Percentiles rank a stretch among this genome's conserved stretches.
phyloP scores from a whole-genome alignment of 2,329 filamentous ascomycete genomes.

The Fusarium subtropicale region DNA sequence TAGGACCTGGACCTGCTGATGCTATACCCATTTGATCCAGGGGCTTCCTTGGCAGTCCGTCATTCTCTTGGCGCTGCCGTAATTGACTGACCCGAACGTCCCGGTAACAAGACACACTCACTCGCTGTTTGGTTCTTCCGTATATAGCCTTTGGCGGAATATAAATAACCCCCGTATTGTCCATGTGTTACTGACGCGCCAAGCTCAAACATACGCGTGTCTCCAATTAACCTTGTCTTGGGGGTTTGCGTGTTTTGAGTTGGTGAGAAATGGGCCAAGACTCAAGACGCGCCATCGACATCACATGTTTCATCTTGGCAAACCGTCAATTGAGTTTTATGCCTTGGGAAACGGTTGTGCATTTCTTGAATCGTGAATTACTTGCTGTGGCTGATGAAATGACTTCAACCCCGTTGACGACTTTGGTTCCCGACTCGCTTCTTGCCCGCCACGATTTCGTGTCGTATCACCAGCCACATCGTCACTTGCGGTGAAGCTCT shows the following conservation, averaged over 20 bases:
- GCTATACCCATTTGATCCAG: constrained; percentile 34
- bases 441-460: neutral
- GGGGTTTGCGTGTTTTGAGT: constrained; percentile 17
- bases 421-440: neutral
- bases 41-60: constrained; percentile 34
- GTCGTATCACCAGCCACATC: neutral
- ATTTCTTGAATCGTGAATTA: neutral
- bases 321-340: neutral
- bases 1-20: constrained; percentile 9
- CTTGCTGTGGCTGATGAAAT: neutral
- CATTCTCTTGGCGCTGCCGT: constrained; percentile 22
- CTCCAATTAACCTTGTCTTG: constrained; percentile 10
- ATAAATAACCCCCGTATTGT: neutral
- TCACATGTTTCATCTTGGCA: constrained; percentile 22
- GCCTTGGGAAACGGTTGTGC: neutral
- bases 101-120: constrained; percentile 2
- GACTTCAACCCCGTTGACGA: neutral
- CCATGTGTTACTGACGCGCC: constrained; percentile 3
- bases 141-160: neutral
- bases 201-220: constrained; percentile 25
- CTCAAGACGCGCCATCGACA: neutral
- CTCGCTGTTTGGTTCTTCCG: neutral
- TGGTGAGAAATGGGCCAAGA: constrained; percentile 21
- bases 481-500: neutral
- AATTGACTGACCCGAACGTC: constrained; percentile 18